Evolutionary conservation across 139 green algal genomes (phyloP).

Genomic region (Medakamo hakoo): DNA sequence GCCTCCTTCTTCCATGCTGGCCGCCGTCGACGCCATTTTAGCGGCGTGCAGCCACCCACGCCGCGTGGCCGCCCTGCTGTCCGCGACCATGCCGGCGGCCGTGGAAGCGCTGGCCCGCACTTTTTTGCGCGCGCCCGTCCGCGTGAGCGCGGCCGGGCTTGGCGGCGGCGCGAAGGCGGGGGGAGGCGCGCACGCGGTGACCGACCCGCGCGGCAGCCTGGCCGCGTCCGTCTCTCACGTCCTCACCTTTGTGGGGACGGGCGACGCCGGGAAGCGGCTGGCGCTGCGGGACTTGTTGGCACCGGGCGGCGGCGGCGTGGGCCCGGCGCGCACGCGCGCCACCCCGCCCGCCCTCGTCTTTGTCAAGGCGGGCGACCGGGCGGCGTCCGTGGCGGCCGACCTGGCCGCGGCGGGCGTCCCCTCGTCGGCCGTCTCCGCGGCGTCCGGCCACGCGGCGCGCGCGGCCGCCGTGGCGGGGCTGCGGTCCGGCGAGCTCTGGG

Average conservation of each 20-base stretch:
- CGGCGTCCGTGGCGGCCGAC: constrained; percentile 3
- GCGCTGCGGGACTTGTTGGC: constrained; percentile 75
- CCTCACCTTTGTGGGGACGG: constrained; percentile 74
- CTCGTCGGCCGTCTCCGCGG: constrained; percentile 66
- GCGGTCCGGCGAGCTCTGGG: constrained; percentile 53
- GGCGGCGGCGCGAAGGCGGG: no score
- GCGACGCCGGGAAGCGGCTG: constrained; percentile 79
- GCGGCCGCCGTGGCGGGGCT: constrained; percentile 60
- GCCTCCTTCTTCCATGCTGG: not conserved
- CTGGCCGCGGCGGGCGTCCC: constrained; percentile 43
- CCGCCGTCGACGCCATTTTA: constrained; percentile 61
- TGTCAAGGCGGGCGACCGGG: constrained; percentile 71
- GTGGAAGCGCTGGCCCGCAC: constrained; percentile 68
- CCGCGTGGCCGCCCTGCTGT: constrained; percentile 56
- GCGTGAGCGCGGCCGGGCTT: constrained; percentile 28
- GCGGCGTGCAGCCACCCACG: constrained; percentile 44
- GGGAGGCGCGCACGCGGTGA: no score
- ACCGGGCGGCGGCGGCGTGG: constrained; percentile 45
- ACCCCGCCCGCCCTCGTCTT: constrained; percentile 80
- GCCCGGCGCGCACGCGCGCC: no score
- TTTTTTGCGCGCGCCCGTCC: constrained; percentile 68
- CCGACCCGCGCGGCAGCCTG: constrained; percentile 45
- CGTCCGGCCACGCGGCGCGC: constrained; percentile 40
- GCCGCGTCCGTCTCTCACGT: constrained; percentile 55
- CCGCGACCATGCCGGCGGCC: constrained; percentile 76